phyloP scores from a whole-genome alignment of 2,329 filamentous ascomycete genomes.

The Sporothrix pallida region DNA sequence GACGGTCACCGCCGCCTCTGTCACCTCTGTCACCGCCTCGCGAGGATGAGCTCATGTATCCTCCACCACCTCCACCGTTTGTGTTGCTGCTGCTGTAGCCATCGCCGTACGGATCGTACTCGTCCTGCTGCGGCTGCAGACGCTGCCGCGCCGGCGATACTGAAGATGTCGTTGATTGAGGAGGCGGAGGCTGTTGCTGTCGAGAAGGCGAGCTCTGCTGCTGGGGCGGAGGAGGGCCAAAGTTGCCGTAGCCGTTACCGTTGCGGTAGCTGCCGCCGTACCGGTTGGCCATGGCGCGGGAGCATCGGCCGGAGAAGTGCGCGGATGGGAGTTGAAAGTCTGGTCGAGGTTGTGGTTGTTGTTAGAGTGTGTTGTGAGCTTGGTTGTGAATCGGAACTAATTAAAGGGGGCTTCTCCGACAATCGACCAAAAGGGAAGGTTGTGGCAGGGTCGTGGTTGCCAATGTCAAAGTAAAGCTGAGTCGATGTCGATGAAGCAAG shows the following conservation, averaged over 20 bases:
- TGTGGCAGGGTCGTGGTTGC: background rate
- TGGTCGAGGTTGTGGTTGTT: background rate
- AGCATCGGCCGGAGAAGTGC: conserved; percentile 15
- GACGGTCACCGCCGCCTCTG: conserved; percentile 21
- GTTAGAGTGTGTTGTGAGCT: background rate
- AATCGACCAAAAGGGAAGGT: conserved; percentile 18
- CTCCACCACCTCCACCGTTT: conserved; percentile 45
- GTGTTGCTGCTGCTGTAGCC: conserved; percentile 51
- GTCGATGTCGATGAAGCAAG: background rate
- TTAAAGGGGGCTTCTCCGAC: background rate
- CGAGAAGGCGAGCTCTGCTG: conserved; percentile 29
- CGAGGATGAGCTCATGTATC: conserved; percentile 32
- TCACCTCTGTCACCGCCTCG: conserved; percentile 7
- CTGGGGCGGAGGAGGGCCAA: conserved; percentile 44
- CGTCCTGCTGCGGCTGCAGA: conserved; percentile 45
- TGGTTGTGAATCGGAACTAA: background rate
- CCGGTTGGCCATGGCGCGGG: conserved; percentile 55
- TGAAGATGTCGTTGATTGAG: background rate
- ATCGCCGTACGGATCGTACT: conserved; percentile 59
- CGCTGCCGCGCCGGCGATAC: conserved; percentile 16
- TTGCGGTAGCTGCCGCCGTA: conserved; percentile 56
- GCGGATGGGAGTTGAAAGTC: no score
- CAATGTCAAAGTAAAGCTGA: background rate
- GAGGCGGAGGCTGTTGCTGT: conserved; percentile 2
- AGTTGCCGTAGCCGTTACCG: conserved; percentile 53